A percentile compares a stretch with the other conserved stretches of the same genome.
Evolutionary conservation across 2,329 filamentous ascomycete genomes (phyloP).

Genomic region (Zymoseptoria pseudotritici): DNA sequence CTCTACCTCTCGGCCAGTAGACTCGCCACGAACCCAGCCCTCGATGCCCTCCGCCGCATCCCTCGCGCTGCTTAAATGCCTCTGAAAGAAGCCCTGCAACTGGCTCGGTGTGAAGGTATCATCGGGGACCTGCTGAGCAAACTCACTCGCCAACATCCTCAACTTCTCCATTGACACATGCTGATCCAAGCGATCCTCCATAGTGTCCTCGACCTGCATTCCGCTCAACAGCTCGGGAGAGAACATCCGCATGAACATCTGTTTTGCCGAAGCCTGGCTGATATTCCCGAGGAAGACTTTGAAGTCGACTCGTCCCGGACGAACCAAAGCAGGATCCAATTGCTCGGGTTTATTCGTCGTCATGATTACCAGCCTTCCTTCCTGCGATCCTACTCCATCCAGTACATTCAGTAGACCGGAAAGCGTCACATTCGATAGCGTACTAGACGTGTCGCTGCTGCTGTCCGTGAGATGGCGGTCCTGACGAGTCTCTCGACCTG

Average conservation of each 20-base stretch:
- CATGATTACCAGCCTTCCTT: slow-evolving; percentile 71
- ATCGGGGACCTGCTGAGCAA: slow-evolving; percentile 17
- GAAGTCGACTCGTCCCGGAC: slow-evolving; percentile 60
- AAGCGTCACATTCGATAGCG: slow-evolving; percentile 50
- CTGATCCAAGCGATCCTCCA: slow-evolving; percentile 9
- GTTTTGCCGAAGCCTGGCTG: slow-evolving; percentile 11
- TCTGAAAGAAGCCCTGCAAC: slow-evolving; percentile 20
- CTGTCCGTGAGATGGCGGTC: slow-evolving; percentile 22
- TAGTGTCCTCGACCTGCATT: slow-evolving; percentile 1
- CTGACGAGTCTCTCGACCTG: slow-evolving; percentile 6
- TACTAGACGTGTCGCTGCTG: slow-evolving; percentile 8
- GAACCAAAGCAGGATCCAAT: slow-evolving; percentile 63
- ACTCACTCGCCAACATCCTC: slow-evolving; percentile 13
- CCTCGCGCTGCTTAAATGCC: slow-evolving; percentile 16
- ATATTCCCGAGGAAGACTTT: slow-evolving; percentile 20
- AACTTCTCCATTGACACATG: slow-evolving; percentile 18
- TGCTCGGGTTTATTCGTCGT: slow-evolving; percentile 67
- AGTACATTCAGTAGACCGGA: slow-evolving; percentile 73
- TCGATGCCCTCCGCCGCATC: slow-evolving; percentile 13
- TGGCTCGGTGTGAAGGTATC: slow-evolving; percentile 19
- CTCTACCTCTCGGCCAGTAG: background rate
- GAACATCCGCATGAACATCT: slow-evolving; percentile 23
- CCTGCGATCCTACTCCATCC: slow-evolving; percentile 68
- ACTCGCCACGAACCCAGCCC: slow-evolving; percentile 15
- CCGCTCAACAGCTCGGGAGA: slow-evolving; percentile 17